Evolutionary conservation across 345 rosid genomes (phyloP), one percentile per base, ranked within the genome.

Genomic region (Streptanthus diversifolius): DNA sequence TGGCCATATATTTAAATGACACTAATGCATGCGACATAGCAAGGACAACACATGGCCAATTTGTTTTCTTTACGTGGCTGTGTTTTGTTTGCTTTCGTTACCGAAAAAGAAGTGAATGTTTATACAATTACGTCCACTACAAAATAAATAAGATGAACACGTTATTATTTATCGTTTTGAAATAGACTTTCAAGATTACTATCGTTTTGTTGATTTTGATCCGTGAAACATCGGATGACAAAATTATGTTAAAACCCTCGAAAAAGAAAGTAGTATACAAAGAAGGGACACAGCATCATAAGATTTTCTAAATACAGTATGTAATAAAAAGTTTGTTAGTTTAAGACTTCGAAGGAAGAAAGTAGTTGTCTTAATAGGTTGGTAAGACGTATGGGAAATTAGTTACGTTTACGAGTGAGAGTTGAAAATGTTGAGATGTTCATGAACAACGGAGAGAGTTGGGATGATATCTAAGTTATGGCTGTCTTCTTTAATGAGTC

Each of bases 401-500:
- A 11, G 32, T 43, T 43, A 43, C 22, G 73, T 67, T 37, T 58
- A 41, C 39, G 8, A 41, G 61, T 7, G 1, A 30, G 32, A 55
- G 54, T 37, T 43, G 32, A 8, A 10, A 25, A 39, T 4, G 44
- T 39, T 39, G 36, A 53, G 37, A 54, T 45, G 56, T 70, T 47
- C 22, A 60, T 70, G 67, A 60, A 17, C 44, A 45, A 32, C 15
- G 55, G 41, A 47, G 14, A 29, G 27, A 33, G 68, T 27, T 63
- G n/a, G 9, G 67, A 72, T 32, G 37, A 21, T 52, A 63, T 52
- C 70, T 72, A 63, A 63, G 70, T 40, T 52, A 41, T 72, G 55
- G 63, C 70, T 72, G 70, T 63, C 63, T 54, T 72, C 70, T 72
- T 72, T 41, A 72, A 72, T 63, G 70, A 63, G 36, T 72, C 76